Evolutionary conservation across 805 yeast species (phyloP).

Genomic region (Lipomyces lipofer): DNA sequence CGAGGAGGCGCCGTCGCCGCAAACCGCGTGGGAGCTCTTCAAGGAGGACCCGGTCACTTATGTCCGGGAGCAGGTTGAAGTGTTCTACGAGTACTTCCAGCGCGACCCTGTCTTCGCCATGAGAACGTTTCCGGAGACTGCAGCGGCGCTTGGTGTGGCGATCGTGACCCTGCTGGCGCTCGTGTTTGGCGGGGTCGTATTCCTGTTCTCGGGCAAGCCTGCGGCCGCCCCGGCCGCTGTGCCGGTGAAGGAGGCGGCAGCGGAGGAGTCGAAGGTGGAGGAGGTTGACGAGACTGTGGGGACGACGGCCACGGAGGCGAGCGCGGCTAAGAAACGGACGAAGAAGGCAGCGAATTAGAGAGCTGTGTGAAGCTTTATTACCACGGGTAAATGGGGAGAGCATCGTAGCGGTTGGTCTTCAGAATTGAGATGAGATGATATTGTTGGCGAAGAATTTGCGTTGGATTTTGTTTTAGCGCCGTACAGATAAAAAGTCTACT

Average conservation of each 20-base stretch:
- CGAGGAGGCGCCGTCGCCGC: constrained; percentile 10
- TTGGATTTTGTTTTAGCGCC: too few species aligned
- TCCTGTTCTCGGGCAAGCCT: constrained; percentile 13
- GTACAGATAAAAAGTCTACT: too few species aligned
- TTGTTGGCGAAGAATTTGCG: too few species aligned
- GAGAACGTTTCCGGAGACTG: constrained; percentile 41
- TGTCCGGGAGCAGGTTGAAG: constrained; percentile 33
- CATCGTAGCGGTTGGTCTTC: too few species aligned
- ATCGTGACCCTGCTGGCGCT: constrained; percentile 32
- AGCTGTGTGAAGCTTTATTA: too few species aligned
- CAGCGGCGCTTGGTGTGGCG: constrained; percentile 36
- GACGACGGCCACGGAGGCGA: constrained; percentile 8
- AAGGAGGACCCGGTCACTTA: constrained; percentile 40
- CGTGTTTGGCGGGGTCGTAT: constrained; percentile 35
- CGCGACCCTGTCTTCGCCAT: constrained; percentile 39
- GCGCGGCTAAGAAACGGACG: constrained; percentile 21
- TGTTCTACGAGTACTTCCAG: constrained; percentile 38
- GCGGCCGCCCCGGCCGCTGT: constrained; percentile 1
- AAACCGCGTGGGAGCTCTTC: constrained; percentile 36
- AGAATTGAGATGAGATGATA: too few species aligned
- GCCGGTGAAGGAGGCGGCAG: constrained; percentile 2
- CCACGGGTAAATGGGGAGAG: too few species aligned
- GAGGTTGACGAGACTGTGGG: constrained; percentile 9
- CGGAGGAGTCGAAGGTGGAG: constrained; percentile 6
- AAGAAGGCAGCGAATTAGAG: too few species aligned